These are phyloP conservation scores for Schizochytrium sp. DNA, from an alignment of 108 stramenopile genomes.

Conservation along the genomic window DNA sequence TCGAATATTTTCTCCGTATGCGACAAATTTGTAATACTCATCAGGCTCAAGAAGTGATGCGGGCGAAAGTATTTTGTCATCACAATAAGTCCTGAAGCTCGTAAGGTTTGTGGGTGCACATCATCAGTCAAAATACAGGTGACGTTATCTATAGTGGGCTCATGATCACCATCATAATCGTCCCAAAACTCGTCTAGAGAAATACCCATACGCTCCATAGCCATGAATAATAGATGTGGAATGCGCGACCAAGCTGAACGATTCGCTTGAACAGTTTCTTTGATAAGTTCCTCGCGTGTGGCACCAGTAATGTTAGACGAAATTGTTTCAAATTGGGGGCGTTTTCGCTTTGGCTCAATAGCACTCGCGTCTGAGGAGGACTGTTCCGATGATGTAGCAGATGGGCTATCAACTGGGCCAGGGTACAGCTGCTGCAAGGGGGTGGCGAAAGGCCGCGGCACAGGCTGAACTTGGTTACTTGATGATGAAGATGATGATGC, in stretches of 20 bases:
- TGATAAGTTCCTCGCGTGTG: too few relatives aligned
- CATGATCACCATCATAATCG: neutral
- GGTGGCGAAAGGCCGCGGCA: too few relatives aligned
- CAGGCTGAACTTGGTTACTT: too few relatives aligned
- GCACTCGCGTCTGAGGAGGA: too few relatives aligned
- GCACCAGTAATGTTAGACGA: too few relatives aligned
- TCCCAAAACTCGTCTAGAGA: neutral
- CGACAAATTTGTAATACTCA: neutral
- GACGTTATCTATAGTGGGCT: neutral
- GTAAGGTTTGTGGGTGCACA: neutral
- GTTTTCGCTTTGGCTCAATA: too few relatives aligned
- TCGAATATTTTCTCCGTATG: slow-evolving; percentile 37
- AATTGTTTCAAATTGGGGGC: too few relatives aligned
- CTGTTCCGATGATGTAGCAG: too few relatives aligned
- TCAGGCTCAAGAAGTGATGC: neutral
- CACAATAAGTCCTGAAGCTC: slow-evolving; percentile 2
- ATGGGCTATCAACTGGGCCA: too few relatives aligned
- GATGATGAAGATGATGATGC: too few relatives aligned
- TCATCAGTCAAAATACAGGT: neutral
- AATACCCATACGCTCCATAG: neutral
- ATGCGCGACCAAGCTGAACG: neutral
- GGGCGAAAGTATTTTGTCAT: slow-evolving; percentile 39
- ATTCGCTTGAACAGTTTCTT: too few relatives aligned
- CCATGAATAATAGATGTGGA: neutral
- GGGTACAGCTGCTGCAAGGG: too few relatives aligned